Evolutionary conservation across 805 yeast species (phyloP), one percentile per base, ranked within the genome.

Genomic region (Hagleromyces aurorensis): DNA sequence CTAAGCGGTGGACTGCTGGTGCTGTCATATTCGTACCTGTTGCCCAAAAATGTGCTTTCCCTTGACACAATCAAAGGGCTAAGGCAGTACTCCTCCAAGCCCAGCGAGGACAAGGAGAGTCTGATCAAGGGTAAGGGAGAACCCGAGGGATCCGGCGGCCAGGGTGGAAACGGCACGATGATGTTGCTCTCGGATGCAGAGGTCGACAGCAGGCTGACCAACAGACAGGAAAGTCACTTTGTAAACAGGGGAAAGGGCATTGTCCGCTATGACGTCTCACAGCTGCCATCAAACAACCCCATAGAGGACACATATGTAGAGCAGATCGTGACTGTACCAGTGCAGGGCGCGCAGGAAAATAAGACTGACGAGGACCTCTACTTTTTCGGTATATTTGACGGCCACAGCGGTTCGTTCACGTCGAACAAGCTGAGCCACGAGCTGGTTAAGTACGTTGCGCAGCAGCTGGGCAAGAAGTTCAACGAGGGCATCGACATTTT

Each of bases 351-450:
- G 41, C 9, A 9, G 3, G 15, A 11, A 5, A 9, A 16, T 6
- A 65, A 68, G 55, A 21, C 18, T 5, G 44, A 67, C 60, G 41
- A 44, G 1, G 96, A 89, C 55, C 79, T 96, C 81, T 80, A 82
- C 70, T 85, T 91, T 51, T 91, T 94, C 72, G 95, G 97, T 4
- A 74, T 91, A 0, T 89, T 79, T 52, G 98, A 91, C 57, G 98
- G 98, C 8, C 98, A 91, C 57, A 86, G 94, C 3, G 98, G 98
- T 13, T 86, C 94, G 76, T 82, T 83, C 41, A 91, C 98, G 2
- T 75, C 89, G 33, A 71, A 82, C n/a, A 83, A 78, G 52, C 67
- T 91, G 37, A 69, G 94, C 37, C 91, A 85, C 41, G 75, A 75
- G 41, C 64, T 91, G 41, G 75, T 91, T 16, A 73, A 74, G 33